A percentile compares a stretch with the other conserved stretches of the same genome.
These are phyloP conservation scores for Dactylorhiza incarnata DNA, from an alignment of 106 monocot species.

Conservation along the genomic window DNA sequence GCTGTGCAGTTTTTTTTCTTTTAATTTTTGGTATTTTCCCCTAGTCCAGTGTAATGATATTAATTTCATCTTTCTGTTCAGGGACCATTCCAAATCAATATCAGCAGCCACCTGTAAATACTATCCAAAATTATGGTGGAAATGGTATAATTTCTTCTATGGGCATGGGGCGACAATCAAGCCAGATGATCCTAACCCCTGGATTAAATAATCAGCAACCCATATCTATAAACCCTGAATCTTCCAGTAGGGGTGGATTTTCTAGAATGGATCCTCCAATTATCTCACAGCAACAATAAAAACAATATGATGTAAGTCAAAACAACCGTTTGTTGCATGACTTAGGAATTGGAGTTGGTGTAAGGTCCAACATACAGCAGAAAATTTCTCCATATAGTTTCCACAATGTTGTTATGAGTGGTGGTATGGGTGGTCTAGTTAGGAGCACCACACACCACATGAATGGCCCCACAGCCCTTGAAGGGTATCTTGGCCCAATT, in stretches of 20 bases:
- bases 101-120: constrained; percentile 33
- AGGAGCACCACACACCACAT: constrained; percentile 42
- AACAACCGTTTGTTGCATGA: constrained; percentile 46
- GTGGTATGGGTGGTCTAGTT: constrained; percentile 33
- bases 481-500: constrained; percentile 33
- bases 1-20: background rate
- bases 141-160: constrained; percentile 34
- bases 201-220: constrained; percentile 63
- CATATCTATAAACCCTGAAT: constrained; percentile 35
- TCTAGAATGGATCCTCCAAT: constrained; percentile 37
- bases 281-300: constrained; percentile 46
- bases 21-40: background rate
- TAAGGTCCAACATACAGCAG: constrained; percentile 57
- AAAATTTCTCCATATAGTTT: constrained; percentile 53
- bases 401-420: constrained; percentile 42
- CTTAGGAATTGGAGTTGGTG: constrained; percentile 29
- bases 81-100: constrained; percentile 44
- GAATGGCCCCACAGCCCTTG: constrained; percentile 35
- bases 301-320: constrained; percentile 58
- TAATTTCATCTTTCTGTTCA: constrained; percentile 14
- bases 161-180: constrained; percentile 39
- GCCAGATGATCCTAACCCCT: constrained; percentile 92
- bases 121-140: constrained; percentile 35
- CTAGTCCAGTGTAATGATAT: background rate
- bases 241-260: constrained; percentile 34